Percentiles rank a stretch among this genome's conserved stretches.
phyloP scores from a whole-genome alignment of 192 early-diverging fungal species.

The Coemansia reversa region DNA sequence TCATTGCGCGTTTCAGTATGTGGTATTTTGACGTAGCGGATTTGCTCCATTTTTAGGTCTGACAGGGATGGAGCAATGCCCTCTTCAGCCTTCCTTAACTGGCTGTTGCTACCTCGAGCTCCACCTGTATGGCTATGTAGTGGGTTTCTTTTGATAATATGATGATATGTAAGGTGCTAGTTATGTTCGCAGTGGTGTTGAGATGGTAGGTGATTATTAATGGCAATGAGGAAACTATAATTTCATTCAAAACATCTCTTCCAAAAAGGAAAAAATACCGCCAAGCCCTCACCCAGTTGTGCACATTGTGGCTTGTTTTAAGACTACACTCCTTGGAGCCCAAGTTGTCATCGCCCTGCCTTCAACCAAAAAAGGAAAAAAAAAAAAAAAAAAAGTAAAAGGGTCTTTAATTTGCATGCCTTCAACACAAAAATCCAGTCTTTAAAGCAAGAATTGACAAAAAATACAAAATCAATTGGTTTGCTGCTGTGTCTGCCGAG shows the following conservation, averaged over 20 bases:
- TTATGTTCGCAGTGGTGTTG: neutral
- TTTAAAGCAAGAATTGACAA: conserved; percentile 2
- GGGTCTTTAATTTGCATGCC: no score
- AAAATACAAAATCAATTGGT: conserved; percentile 16
- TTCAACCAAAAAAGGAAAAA: no score
- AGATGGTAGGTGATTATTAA: neutral
- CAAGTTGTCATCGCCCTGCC: no score
- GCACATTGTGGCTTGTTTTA: neutral
- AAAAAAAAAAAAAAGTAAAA: no score
- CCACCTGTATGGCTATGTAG: neutral
- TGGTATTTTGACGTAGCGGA: conserved; percentile 53
- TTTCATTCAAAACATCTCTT: neutral
- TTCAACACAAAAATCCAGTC: neutral
- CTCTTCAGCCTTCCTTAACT: neutral
- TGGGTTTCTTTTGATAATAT: neutral
- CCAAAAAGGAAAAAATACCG: neutral
- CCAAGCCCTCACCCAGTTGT: neutral
- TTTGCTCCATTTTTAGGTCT: conserved; percentile 40
- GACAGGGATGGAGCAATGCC: neutral
- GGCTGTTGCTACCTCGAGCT: neutral
- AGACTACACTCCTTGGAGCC: no score
- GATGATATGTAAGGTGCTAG: neutral
- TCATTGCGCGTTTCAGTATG: conserved; percentile 38
- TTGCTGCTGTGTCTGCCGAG: conserved; percentile 24
- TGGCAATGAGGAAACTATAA: neutral